Base-by-base conservation (phyloP, 805 yeast species). In the Candida tallmaniae region DNA sequence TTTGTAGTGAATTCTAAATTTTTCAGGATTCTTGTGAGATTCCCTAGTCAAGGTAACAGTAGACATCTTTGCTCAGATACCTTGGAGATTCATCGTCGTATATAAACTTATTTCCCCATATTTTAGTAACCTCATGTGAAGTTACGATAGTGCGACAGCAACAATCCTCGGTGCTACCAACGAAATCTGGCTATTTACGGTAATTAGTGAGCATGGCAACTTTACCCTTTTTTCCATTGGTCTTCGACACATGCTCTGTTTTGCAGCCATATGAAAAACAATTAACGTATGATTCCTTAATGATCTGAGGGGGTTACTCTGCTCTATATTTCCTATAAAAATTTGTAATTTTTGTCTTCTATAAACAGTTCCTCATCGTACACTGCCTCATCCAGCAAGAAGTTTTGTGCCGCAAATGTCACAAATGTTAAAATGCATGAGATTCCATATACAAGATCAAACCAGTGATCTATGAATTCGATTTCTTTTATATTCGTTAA, bases 401-500 rank as follows among this genome's bases (percentile, higher is more conserved):
- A 24, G 5, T 31, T 17, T 16, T 30, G 34, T 9, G 25, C 23
- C 14, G 22, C 10, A 25, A 35, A 29, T 34, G 30, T 34, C 4
- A 29, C 5, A n/a, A 35, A 30, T 3, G 75, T 64, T 1, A 50
- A 40, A 3, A 67, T 41, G 42, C 73, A 61, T 8, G 75, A 56
- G 5, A 66, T 26, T 9, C 65, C 74, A 53, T 72, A 74, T 27
- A 74, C 67, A 48, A 69, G 60, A 42, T 73, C 78, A 42, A 72
- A 74, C 75, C 76, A 71, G 14, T 53, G 51, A 39, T 73, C 78
- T 14, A 74, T 63, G 44, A 70, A 72, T 17, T 58, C 61, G n/a
- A 66, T 65, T 42, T 69, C 71, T 32, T 43, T 58, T 20, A 47
- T 40, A 5, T 48, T 45, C 23, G 46, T 25, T 17, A 46, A 44